phyloP scores from a whole-genome alignment of 164 flowering plant species.

The Echeveria elegans region DNA sequence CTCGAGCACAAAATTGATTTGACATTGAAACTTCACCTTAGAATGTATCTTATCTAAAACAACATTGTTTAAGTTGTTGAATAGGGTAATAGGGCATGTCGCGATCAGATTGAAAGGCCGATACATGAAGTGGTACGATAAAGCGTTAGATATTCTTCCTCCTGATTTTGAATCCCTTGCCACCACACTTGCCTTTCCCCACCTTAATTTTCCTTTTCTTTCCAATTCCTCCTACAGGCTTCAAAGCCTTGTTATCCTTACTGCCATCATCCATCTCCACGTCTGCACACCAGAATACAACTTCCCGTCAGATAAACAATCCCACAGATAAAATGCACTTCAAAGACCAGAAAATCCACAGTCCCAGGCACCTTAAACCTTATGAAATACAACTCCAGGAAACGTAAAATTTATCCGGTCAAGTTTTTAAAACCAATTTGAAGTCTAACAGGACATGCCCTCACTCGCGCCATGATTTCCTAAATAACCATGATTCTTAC shows the following conservation, averaged over 20 bases:
- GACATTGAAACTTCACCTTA: neutral
- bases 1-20: neutral
- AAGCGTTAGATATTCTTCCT: constrained; percentile 17
- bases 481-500: too few species aligned
- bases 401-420: too few species aligned
- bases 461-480: too few species aligned
- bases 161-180: constrained; percentile 22
- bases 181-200: constrained; percentile 26
- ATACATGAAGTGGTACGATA: neutral
- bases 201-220: constrained; percentile 28
- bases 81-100: too few species aligned
- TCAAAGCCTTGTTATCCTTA: constrained; percentile 17
- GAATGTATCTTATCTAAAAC: neutral
- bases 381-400: too few species aligned
- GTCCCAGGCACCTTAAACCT: too few species aligned
- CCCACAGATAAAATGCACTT: too few species aligned
- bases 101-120: neutral
- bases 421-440: too few species aligned
- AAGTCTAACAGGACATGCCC: too few species aligned
- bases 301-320: too few species aligned
- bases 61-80: neutral
- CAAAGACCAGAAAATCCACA: too few species aligned
- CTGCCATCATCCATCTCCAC: constrained; percentile 25
- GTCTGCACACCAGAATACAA: constrained; percentile 17
- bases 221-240: constrained; percentile 29